These are phyloP conservation scores for Dichomitus squalens DNA, from an alignment of 1,284 basidiomycete species.

Conservation along the genomic window DNA sequence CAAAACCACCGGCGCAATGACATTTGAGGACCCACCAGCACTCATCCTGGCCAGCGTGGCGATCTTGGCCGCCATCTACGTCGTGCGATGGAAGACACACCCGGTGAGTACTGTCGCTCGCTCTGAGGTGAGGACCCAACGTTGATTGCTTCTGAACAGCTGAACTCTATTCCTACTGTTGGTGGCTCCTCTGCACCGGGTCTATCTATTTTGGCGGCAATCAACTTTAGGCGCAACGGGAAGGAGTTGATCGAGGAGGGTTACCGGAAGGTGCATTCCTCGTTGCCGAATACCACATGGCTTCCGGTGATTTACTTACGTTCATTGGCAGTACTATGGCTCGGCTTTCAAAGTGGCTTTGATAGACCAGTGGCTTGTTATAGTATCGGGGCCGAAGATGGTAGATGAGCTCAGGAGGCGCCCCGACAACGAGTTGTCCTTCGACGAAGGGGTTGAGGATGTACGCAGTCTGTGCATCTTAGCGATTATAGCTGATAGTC, in stretches of 20 bases:
- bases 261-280: conserved; percentile 36
- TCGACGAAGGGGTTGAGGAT: conserved; percentile 28
- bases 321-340: conserved; percentile 10
- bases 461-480: conserved; percentile 20
- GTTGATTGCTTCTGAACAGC: conserved; percentile 1
- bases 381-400: conserved; percentile 26
- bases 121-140: no score
- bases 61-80: not conserved
- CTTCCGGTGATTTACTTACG: no score
- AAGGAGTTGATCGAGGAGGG: conserved; percentile 39
- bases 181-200: conserved; percentile 37
- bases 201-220: conserved; percentile 37
- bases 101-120: not conserved
- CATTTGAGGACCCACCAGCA: not conserved
- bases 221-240: conserved; percentile 34
- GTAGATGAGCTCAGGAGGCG: conserved; percentile 34
- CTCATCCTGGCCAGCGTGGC: not conserved
- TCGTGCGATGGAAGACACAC: conserved; percentile 1
- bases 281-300: no score
- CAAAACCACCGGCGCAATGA: not conserved
- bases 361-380: conserved; percentile 34
- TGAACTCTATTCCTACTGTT: conserved; percentile 36
- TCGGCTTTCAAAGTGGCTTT: conserved; percentile 37
- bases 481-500: not conserved
- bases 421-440: conserved; percentile 34